Percentiles rank a stretch among this genome's conserved stretches.
phyloP scores from a whole-genome alignment of 2,329 filamentous ascomycete genomes.

The Botrytis fabae region DNA sequence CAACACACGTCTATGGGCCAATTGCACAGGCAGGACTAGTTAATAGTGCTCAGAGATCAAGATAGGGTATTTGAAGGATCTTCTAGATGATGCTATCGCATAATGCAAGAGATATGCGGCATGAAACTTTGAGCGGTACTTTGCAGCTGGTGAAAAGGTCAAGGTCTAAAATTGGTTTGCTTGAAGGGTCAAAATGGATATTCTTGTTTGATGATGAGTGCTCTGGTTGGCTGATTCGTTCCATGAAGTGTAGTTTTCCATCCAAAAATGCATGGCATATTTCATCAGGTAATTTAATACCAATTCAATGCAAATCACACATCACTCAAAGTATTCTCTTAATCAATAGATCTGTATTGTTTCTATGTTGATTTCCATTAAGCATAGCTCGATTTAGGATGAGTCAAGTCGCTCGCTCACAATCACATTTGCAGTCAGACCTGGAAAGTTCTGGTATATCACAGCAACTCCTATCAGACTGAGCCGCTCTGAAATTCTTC shows the following conservation, averaged over 20 bases:
- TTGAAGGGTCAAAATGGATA: background rate
- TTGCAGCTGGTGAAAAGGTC: background rate
- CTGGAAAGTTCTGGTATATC: background rate
- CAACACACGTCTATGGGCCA: no score
- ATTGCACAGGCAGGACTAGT: no score
- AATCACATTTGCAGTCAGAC: background rate
- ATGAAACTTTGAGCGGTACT: background rate
- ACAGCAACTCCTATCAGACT: background rate
- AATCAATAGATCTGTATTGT: no score
- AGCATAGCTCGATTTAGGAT: background rate
- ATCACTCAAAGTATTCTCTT: background rate
- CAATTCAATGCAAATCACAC: background rate
- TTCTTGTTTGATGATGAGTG: background rate
- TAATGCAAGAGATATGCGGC: no score
- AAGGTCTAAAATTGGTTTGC: no score
- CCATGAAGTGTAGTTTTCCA: background rate
- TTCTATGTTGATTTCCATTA: no score
- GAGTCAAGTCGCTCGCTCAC: background rate
- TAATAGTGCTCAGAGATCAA: background rate
- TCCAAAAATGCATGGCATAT: background rate
- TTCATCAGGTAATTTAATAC: background rate
- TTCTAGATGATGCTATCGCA: background rate
- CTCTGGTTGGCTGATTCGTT: background rate
- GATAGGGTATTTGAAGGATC: background rate
- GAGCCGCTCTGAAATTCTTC: background rate